Evolutionary conservation across 2,329 filamentous ascomycete genomes (phyloP).

Genomic region (Diaporthe humulicola): DNA sequence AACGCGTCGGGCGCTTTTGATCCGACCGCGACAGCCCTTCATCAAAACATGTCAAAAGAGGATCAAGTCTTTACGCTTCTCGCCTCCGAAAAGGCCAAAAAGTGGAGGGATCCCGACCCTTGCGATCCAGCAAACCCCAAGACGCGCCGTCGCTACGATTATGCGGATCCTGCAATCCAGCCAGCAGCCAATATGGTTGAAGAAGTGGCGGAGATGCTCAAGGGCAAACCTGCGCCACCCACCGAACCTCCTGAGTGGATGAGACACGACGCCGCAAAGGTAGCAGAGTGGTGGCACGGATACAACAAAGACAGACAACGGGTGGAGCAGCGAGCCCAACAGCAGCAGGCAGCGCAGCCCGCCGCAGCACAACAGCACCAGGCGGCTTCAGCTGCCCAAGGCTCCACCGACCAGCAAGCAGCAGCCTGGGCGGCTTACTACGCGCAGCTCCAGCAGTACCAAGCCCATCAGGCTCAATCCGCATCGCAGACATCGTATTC

Average conservation of each 20-base stretch:
- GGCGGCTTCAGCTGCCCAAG: conserved; percentile 39
- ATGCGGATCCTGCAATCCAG: conserved; percentile 59
- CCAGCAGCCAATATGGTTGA: conserved; percentile 59
- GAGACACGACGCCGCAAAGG: conserved; percentile 58
- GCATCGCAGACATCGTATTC: conserved; percentile 41
- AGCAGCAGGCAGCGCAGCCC: conserved; percentile 33
- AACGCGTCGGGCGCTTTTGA: conserved; percentile 47
- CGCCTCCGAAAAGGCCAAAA: conserved; percentile 56
- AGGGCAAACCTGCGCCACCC: conserved; percentile 62
- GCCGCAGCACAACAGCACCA: conserved; percentile 30
- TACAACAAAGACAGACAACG: conserved; percentile 53
- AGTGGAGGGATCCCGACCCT: conserved; percentile 59
- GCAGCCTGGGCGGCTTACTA: conserved; percentile 57
- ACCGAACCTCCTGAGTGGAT: conserved; percentile 67
- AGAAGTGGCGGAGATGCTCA: conserved; percentile 55
- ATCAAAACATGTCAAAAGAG: conserved; percentile 51
- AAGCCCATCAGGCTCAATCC: conserved; percentile 39
- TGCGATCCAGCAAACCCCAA: conserved; percentile 50
- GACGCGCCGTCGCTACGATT: conserved; percentile 52
- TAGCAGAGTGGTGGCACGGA: conserved; percentile 67
- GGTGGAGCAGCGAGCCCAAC: conserved; percentile 40
- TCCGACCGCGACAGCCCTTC: neutral
- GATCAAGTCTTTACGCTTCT: conserved; percentile 60
- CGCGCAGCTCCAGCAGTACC: conserved; percentile 50
- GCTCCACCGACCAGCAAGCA: conserved; percentile 46